Base-by-base conservation (phyloP, 2,329 filamentous ascomycete species). In the Aspergillus sp. region DNA sequence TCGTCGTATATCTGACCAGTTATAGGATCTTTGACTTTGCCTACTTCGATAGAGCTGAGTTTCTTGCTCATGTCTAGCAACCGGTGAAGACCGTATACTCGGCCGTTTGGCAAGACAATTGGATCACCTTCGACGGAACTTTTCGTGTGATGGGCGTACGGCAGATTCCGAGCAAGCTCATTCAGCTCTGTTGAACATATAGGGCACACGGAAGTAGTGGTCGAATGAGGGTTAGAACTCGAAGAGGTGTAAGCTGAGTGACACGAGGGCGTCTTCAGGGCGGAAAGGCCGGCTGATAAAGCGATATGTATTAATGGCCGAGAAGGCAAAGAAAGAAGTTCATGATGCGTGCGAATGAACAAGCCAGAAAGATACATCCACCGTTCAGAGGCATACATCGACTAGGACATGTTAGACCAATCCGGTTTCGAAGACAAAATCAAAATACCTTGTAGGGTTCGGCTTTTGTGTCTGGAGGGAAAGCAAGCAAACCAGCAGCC, bases 101-200 rank as follows among this genome's bases (percentile, higher is more conserved):
- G 83, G 1, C 90, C 88, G 72, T 96, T 97, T 23, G 95, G 95
- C 56, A 99, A 77, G 44, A 98, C 84, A 19, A 96, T 84, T 1
- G 95, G 84, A 70, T 98, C 93, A 46, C 86, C 86, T 70, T 96
- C 93, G 31, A 98, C 91, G 61, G 91, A 90, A 71, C 91, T 96
- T 80, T 96, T 96, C 31, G 90, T 93, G 73, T 99, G 95, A 69
- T 96, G 90, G 3, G 95, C 95, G 68, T 98, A 98, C 0, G 95
- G 95, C 45, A 99, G 90, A 66, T 89, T 88, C 52, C 88, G 83
- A 2, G 95, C 93, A 35, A 99, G 84, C 68, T 93, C 90, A 73
- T 98, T 98, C 56, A 99, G 84, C 76, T 99, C 95, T 0, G 90
- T 95, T 48, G 90, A 95, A 79, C 95, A 99, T 70, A 99, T 98